These are phyloP conservation scores for Ostreobium quekettii DNA, from an alignment of 139 green algal genomes.

Conservation along the genomic window DNA sequence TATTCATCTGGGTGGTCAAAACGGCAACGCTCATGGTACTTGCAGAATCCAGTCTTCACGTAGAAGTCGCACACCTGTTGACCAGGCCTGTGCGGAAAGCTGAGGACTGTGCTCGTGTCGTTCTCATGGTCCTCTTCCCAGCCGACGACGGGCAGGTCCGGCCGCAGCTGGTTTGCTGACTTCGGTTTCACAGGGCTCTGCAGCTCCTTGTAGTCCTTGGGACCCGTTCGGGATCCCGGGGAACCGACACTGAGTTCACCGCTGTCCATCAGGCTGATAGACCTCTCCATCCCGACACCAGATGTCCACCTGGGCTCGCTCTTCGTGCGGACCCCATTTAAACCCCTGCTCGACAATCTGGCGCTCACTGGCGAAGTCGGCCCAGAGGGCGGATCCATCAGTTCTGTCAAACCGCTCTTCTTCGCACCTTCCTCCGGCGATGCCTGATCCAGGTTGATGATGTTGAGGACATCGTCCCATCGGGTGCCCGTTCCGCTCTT, in stretches of 20 bases:
- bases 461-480: conserved; percentile 7
- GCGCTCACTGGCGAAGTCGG: too few species aligned
- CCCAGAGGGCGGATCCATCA: too few species aligned
- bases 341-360: too few species aligned
- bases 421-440: too few species aligned
- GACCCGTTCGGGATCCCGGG: too few species aligned
- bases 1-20: conserved; percentile 77
- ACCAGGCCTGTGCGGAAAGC: conserved; percentile 57
- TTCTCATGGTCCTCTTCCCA: conserved; percentile 31
- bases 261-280: too few species aligned
- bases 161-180: conserved; percentile 2
- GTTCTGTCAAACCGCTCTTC: too few species aligned
- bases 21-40: conserved; percentile 69
- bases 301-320: too few species aligned
- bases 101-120: conserved; percentile 16
- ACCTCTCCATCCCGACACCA: too few species aligned
- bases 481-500: conserved; percentile 4
- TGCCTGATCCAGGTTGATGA: too few species aligned
- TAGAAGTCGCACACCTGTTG: conserved; percentile 79
- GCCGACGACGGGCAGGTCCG: conserved; percentile 29
- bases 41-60: conserved; percentile 79
- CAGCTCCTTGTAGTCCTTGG: conserved; percentile 6
- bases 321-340: too few species aligned
- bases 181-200: conserved; percentile 20
- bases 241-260: too few species aligned